Evolutionary conservation across 345 rosid genomes (phyloP), one percentile per base, ranked within the genome.

Genomic region (Rhodamnia rubescens): DNA sequence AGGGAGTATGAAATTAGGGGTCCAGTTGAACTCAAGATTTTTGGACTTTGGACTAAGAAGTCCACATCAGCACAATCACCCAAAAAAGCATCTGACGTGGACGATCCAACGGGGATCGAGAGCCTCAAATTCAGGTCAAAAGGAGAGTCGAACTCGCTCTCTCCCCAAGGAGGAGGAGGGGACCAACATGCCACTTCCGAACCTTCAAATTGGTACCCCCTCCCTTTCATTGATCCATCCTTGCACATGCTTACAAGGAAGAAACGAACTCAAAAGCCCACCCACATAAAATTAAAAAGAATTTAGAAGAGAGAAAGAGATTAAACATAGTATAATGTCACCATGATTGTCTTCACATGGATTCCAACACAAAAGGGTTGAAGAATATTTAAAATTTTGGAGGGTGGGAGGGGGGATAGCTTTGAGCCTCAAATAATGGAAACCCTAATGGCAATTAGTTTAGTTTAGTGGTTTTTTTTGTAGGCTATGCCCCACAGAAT

Each of bases 271-370:
- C 80, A 36, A 69, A 32, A 69, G 78, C 47, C 47, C 78, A 69
- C 78, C 78, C 24, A 69, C 47, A 18, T 2, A 18, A 64, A 64
- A 32, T 3, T 1, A 16, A 18, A 0, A 20, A 22, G 3, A 24
- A 22, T 11, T 1, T 50, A 9, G 78, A n/a, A 20, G 57, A 44
- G 26, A 84, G 52, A 86, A 8, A 24, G 15, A 42, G 50, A 29
- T 55, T 83, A 53, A 27, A 52, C 36, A 82, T 51, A 82, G 40
- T 52, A 53, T 83, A 53, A 53, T 83, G 85, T 83, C 51, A 8
- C 80, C 52, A 90, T 90, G 88, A 90, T 90, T 92, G 91, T 90
- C 89, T 53, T 88, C 93, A 88, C 93, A 89, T 91, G 92, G 89
- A 87, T 88, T 86, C 94, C 92, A 89, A 85, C 85, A 82, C 87